phyloP scores from a whole-genome alignment of 2,329 filamentous ascomycete species.

The Spiromastix sp. region DNA sequence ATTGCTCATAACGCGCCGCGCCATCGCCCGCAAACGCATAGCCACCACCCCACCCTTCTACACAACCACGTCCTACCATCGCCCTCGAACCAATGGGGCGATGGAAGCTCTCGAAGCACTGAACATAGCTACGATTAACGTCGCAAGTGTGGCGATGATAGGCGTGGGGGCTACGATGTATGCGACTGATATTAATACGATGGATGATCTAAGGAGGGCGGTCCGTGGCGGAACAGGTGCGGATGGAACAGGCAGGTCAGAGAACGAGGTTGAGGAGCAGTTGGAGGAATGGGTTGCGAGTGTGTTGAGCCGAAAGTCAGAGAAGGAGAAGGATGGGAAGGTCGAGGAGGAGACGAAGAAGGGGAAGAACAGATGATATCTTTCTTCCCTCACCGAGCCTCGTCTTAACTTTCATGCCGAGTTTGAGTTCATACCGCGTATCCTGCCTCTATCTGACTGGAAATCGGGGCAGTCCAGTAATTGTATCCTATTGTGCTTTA shows the following conservation, averaged over 20 bases:
- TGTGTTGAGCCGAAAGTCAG: slow-evolving; percentile 39
- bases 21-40: slow-evolving; percentile 53
- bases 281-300: slow-evolving; percentile 44
- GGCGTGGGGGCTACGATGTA: slow-evolving; percentile 62
- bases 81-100: slow-evolving; percentile 47
- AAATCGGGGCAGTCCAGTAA: too few relatives aligned
- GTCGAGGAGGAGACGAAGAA: slow-evolving; percentile 15
- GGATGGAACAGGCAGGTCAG: slow-evolving; percentile 42
- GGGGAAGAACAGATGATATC: slow-evolving; percentile 12
- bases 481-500: too few relatives aligned
- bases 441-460: too few relatives aligned
- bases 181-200: slow-evolving; percentile 62
- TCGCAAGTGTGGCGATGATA: slow-evolving; percentile 65
- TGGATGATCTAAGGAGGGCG: slow-evolving; percentile 55
- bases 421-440: too few relatives aligned
- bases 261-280: slow-evolving; percentile 41
- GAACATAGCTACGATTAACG: slow-evolving; percentile 78
- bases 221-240: slow-evolving; percentile 51
- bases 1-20: slow-evolving; percentile 58
- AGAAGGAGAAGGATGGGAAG: slow-evolving; percentile 29
- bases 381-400: too few relatives aligned
- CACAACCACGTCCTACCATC: slow-evolving; percentile 36
- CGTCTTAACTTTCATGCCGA: too few relatives aligned
- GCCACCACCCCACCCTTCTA: slow-evolving; percentile 62
- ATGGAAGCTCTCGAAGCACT: slow-evolving; percentile 74